A percentile compares a stretch with the other conserved stretches of the same genome.
These are phyloP conservation scores for Pythium periplocum DNA, from an alignment of 352 stramenopile species.

Conservation along the genomic window DNA sequence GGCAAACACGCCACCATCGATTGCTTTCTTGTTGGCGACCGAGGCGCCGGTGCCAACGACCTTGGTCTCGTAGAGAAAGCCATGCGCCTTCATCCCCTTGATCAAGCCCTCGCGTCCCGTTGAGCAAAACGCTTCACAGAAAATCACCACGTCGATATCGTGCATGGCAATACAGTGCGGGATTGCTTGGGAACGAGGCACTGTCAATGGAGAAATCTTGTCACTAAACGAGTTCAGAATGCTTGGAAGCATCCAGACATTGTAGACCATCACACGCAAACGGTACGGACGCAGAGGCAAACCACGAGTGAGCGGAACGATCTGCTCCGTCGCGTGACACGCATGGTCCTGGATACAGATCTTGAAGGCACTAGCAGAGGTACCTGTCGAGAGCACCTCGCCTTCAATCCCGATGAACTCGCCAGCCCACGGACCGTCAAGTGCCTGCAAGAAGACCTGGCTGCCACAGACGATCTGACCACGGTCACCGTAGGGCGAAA, in stretches of 20 bases:
- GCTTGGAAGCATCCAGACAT: slow-evolving; percentile 64
- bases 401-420: slow-evolving; percentile 44
- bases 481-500: slow-evolving; percentile 46
- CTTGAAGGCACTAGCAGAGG: slow-evolving; percentile 41
- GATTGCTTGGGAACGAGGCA: slow-evolving; percentile 49
- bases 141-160: slow-evolving; percentile 57
- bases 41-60: slow-evolving; percentile 40
- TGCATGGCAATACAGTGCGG: slow-evolving; percentile 32
- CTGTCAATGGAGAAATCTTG: slow-evolving; percentile 48
- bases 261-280: slow-evolving; percentile 64
- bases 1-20: slow-evolving; percentile 58
- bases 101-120: slow-evolving; percentile 39
- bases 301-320: slow-evolving; percentile 9
- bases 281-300: slow-evolving; percentile 20
- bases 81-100: slow-evolving; percentile 56
- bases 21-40: slow-evolving; percentile 49
- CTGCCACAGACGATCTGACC: slow-evolving; percentile 41
- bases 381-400: slow-evolving; percentile 45
- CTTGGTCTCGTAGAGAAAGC: slow-evolving; percentile 68
- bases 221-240: slow-evolving; percentile 56
- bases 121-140: slow-evolving; percentile 63
- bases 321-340: slow-evolving; percentile 23
- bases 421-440: slow-evolving; percentile 38
- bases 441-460: slow-evolving; percentile 48
- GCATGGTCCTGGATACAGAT: slow-evolving; percentile 22